Conservation (phyloP, 768 basidiomycete genomes). For the Xanthoconium stramineum region DNA sequence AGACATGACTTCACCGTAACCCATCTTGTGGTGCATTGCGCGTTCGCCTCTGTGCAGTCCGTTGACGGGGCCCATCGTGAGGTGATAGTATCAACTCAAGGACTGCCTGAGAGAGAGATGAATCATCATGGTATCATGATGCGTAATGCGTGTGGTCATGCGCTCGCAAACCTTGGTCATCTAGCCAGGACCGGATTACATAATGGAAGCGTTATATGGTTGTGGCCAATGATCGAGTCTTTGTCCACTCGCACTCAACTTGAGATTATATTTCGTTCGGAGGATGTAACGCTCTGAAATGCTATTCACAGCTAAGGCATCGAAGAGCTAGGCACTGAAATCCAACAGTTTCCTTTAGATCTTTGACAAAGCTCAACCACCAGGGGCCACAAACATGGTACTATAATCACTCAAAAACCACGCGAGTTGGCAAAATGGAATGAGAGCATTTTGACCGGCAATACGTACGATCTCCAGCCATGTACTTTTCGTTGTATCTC, state of each 20-base stretch:
- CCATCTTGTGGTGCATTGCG: conserved; percentile 46
- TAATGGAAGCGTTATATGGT: no score
- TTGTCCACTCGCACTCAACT: no score
- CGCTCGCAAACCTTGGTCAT: no score
- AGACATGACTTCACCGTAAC: conserved; percentile 36
- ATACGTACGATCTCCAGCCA: conserved; percentile 35
- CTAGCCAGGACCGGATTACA: no score
- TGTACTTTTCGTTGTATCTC: conserved; percentile 49
- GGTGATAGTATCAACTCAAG: background rate
- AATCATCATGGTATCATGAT: no score
- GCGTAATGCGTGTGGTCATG: no score
- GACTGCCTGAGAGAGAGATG: no score
- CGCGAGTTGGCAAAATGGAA: background rate
- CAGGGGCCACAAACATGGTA: conserved; percentile 2
- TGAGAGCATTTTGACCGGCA: background rate
- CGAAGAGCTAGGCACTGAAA: background rate
- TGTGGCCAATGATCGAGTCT: no score
- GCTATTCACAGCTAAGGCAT: background rate
- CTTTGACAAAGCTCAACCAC: no score
- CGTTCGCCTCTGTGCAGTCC: conserved; percentile 50
- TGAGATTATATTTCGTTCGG: no score
- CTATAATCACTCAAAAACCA: conserved; percentile 15
- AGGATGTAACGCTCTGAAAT: no score
- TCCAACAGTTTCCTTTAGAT: background rate
- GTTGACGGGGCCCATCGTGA: conserved; percentile 23